These are phyloP conservation scores for Sclerotinia sclerotiorum DNA, from an alignment of 2,329 filamentous ascomycete species.

Conservation along the genomic window DNA sequence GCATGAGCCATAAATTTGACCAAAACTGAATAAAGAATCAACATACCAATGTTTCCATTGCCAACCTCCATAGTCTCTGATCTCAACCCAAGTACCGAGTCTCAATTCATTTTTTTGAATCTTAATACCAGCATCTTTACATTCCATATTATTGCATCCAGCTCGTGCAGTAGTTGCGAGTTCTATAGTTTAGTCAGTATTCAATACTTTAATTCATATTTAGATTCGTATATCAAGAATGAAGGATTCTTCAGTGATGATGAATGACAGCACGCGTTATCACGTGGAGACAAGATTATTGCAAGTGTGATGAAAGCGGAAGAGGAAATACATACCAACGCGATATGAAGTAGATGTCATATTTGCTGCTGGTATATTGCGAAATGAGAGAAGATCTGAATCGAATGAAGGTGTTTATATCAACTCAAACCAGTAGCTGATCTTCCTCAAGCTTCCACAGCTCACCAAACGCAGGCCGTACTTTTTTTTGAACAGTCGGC, in stretches of 20 bases:
- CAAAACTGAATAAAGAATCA: slow-evolving; percentile 30
- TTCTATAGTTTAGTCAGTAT: slow-evolving; percentile 52
- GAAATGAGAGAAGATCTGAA: not conserved
- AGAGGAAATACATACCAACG: slow-evolving; percentile 37
- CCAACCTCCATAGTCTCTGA: slow-evolving; percentile 61
- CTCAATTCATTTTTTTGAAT: slow-evolving; percentile 78
- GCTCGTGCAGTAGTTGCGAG: slow-evolving; percentile 69
- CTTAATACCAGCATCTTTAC: slow-evolving; percentile 69
- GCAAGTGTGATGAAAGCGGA: slow-evolving; percentile 17
- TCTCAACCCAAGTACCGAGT: slow-evolving; percentile 70
- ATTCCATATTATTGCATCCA: slow-evolving; percentile 67
- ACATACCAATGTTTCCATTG: slow-evolving; percentile 84
- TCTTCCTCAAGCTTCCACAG: not conserved
- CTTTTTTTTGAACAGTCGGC: not conserved
- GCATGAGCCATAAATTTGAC: not conserved
- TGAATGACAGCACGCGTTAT: slow-evolving; percentile 6
- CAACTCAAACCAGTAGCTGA: not conserved
- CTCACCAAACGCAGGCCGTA: not conserved
- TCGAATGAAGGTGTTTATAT: not conserved
- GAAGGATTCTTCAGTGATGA: not conserved
- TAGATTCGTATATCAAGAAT: not conserved
- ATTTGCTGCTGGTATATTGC: not conserved
- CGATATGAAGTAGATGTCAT: slow-evolving; percentile 38
- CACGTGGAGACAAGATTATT: slow-evolving; percentile 36
- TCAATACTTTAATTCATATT: not conserved